Evolutionary conservation across 2,329 filamentous ascomycete genomes (phyloP).

Genomic region (Aspergillus sp.): DNA sequence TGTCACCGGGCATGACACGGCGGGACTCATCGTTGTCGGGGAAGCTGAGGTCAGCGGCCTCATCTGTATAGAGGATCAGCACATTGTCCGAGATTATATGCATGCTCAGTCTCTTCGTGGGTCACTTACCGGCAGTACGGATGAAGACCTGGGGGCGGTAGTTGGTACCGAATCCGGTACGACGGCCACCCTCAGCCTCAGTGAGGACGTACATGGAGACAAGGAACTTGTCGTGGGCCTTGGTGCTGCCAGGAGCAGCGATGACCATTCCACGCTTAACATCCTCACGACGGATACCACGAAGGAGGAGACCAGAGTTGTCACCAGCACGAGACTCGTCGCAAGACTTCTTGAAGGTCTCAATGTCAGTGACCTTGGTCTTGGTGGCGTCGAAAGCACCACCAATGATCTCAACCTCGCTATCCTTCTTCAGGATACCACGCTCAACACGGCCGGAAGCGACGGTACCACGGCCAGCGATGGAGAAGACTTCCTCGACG

Average conservation of each 20-base stretch:
- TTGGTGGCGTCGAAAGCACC: conserved; percentile 80
- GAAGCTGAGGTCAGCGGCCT: conserved; percentile 76
- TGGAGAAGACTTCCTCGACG: conserved; percentile 89
- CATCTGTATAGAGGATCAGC: conserved; percentile 44
- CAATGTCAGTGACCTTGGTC: conserved; percentile 99
- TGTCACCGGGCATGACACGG: conserved; percentile 98
- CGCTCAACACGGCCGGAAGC: conserved; percentile 97
- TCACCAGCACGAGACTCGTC: conserved; percentile 94
- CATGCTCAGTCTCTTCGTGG: not conserved
- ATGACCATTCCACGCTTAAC: conserved; percentile 93
- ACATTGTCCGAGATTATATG: not conserved
- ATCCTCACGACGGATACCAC: conserved; percentile 94
- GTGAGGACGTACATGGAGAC: conserved; percentile 94
- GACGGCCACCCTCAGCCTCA: conserved; percentile 97
- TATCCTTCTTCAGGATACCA: conserved; percentile 87
- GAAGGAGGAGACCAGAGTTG: conserved; percentile 95
- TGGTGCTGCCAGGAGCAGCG: conserved; percentile 76
- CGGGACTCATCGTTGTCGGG: conserved; percentile 76
- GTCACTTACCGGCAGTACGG: conserved; percentile 77
- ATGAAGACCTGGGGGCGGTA: conserved; percentile 97
- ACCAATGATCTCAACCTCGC: conserved; percentile 91
- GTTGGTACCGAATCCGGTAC: conserved; percentile 93
- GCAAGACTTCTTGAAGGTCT: conserved; percentile 99
- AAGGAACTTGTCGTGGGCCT: conserved; percentile 88
- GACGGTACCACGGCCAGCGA: conserved; percentile 91